A percentile compares a stretch with the other conserved stretches of the same genome.
These are phyloP conservation scores for Oryza glumipatula DNA, from an alignment of 176 grass and related monocot genomes.

Conservation along the genomic window DNA sequence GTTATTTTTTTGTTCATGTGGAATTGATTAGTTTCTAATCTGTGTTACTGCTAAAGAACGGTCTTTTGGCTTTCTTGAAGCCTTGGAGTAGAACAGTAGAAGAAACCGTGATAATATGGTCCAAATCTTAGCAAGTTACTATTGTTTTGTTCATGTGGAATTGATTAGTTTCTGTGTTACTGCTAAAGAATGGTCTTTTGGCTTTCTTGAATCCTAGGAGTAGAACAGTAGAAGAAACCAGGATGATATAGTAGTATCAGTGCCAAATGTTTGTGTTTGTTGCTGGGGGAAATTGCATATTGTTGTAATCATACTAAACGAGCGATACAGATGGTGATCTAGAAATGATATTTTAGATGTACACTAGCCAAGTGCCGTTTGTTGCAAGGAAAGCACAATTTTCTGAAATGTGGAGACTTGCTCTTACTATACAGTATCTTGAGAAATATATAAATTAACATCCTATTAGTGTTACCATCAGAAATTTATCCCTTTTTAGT, in stretches of 20 bases:
- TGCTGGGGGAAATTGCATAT: background rate
- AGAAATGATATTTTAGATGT: background rate
- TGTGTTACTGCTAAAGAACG: too few species aligned
- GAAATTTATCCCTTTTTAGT: background rate
- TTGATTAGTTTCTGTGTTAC: background rate
- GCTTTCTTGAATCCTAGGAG: background rate
- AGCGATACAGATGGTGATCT: background rate
- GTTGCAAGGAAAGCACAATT: background rate
- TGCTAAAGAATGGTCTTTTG: background rate
- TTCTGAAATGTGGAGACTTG: background rate
- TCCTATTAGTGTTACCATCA: background rate
- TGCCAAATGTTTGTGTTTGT: background rate
- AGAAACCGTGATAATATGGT: too few species aligned
- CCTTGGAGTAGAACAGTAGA: too few species aligned
- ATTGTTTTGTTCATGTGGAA: too few species aligned
- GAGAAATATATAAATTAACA: background rate
- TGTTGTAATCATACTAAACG: background rate
- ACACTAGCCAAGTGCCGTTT: background rate
- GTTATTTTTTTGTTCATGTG: too few species aligned
- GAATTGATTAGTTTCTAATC: too few species aligned
- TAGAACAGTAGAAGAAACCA: constrained; percentile 1
- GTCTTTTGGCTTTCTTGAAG: too few species aligned
- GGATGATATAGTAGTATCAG: background rate
- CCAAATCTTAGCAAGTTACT: too few species aligned
- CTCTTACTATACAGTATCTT: background rate